These are phyloP conservation scores for Podosphaera aphanis DNA, from an alignment of 2,329 filamentous ascomycete species.

Conservation along the genomic window DNA sequence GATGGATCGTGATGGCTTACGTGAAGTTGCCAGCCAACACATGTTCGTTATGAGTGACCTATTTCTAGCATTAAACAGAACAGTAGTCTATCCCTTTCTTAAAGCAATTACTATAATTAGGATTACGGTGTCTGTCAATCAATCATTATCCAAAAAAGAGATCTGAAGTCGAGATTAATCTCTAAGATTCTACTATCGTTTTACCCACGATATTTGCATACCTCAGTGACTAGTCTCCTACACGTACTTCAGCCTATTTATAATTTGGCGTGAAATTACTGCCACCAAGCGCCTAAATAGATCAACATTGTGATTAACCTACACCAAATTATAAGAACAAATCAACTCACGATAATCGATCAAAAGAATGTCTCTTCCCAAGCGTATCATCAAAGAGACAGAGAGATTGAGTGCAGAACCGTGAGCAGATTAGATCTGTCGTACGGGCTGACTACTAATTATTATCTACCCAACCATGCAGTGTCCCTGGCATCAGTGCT, in stretches of 20 bases:
- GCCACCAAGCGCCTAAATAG: neutral
- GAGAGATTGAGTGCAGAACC: conserved; percentile 92
- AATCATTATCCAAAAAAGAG: neutral
- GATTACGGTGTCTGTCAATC: neutral
- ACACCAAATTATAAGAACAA: neutral
- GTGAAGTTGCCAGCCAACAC: too few species aligned
- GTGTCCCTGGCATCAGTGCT: conserved; percentile 87
- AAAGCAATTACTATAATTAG: neutral
- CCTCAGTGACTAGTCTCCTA: too few species aligned
- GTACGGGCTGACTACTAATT: neutral
- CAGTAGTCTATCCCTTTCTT: neutral
- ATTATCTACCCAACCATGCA: conserved; percentile 17
- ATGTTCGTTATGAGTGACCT: too few species aligned
- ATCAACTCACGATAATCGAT: neutral
- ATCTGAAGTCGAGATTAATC: too few species aligned
- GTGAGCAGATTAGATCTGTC: conserved; percentile 28
- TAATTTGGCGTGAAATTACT: too few species aligned
- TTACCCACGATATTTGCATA: too few species aligned
- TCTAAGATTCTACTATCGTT: too few species aligned
- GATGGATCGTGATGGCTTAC: too few species aligned
- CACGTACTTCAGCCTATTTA: too few species aligned
- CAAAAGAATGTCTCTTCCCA: conserved; percentile 44
- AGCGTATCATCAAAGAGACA: conserved; percentile 96
- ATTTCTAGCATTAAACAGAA: too few species aligned
- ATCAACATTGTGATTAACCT: neutral